phyloP scores from a whole-genome alignment of 2,329 filamentous ascomycete species.

The Microdochium trichocladiopsis region DNA sequence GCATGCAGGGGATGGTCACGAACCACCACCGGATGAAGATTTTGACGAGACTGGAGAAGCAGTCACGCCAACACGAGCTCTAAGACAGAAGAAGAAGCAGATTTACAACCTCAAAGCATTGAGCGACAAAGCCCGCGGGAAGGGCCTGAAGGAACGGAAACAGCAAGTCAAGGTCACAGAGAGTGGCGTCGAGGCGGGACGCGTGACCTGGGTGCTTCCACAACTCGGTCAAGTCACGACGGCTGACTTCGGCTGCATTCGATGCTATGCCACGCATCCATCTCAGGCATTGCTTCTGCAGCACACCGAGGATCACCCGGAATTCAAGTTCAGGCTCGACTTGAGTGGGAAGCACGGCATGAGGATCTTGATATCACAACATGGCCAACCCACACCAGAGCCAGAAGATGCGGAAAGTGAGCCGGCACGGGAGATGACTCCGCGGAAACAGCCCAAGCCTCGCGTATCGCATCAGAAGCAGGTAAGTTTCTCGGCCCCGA shows the following conservation, averaged over 20 bases:
- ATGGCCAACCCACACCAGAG: constrained; percentile 14
- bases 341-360: constrained; percentile 5
- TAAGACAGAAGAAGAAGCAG: constrained; percentile 41
- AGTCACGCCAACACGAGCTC: constrained; percentile 42
- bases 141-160: constrained; percentile 36
- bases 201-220: constrained; percentile 39
- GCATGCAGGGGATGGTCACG: constrained; percentile 11
- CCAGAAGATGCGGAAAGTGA: constrained; percentile 18
- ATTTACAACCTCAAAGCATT: constrained; percentile 54
- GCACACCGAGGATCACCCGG: constrained; percentile 40
- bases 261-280: constrained; percentile 39
- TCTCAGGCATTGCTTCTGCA: constrained; percentile 39
- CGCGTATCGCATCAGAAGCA: not conserved
- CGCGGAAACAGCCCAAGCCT: constrained; percentile 7
- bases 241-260: constrained; percentile 42
- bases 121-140: constrained; percentile 50
- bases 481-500: not conserved
- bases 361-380: constrained; percentile 16
- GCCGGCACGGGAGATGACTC: constrained; percentile 11
- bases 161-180: constrained; percentile 19
- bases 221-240: constrained; percentile 34
- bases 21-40: constrained; percentile 27
- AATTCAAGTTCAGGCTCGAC: constrained; percentile 35
- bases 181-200: constrained; percentile 15
- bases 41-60: constrained; percentile 39